Percentiles rank a stretch among this genome's conserved stretches.
phyloP scores from a whole-genome alignment of 495 filamentous ascomycete species.

The Aspergillus bridgeri region DNA sequence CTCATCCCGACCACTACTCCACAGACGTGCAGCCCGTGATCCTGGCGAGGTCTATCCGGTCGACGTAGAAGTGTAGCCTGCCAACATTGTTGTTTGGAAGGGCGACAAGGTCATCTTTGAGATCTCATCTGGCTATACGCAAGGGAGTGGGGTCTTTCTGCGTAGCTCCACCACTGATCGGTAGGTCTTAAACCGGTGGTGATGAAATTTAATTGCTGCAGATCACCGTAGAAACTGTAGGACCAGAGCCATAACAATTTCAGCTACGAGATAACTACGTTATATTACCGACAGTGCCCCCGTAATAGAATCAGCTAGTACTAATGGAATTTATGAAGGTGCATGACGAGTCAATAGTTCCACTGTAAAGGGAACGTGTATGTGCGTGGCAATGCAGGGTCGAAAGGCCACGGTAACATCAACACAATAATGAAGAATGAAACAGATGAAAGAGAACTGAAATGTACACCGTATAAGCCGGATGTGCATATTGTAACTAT shows the following conservation, averaged over 20 bases:
- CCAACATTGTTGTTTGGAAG: conserved; percentile 57
- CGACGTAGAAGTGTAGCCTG: conserved; percentile 68
- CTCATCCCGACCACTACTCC: conserved; percentile 58
- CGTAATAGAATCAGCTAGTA: conserved; percentile 1
- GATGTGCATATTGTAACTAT: no score
- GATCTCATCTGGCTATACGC: conserved; percentile 56
- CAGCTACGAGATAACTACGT: conserved; percentile 53
- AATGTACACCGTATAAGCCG: no score
- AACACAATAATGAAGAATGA: no score
- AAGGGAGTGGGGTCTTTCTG: conserved; percentile 55
- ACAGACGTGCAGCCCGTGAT: conserved; percentile 54
- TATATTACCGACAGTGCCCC: conserved; percentile 52
- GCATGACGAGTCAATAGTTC: no score
- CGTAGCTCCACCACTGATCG: conserved; percentile 50
- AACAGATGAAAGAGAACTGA: no score
- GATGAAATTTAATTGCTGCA: conserved; percentile 8
- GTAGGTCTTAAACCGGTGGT: conserved; percentile 15
- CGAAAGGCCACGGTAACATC: no score
- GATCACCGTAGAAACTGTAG: conserved; percentile 43
- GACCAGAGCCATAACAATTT: conserved; percentile 57
- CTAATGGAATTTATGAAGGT: not conserved
- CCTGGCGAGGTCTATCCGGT: conserved; percentile 55
- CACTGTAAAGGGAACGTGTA: no score
- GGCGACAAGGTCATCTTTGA: conserved; percentile 53
- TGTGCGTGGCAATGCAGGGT: no score